Conservation (phyloP, 2,329 filamentous ascomycete genomes). For the Scolecobasidium constrictum region DNA sequence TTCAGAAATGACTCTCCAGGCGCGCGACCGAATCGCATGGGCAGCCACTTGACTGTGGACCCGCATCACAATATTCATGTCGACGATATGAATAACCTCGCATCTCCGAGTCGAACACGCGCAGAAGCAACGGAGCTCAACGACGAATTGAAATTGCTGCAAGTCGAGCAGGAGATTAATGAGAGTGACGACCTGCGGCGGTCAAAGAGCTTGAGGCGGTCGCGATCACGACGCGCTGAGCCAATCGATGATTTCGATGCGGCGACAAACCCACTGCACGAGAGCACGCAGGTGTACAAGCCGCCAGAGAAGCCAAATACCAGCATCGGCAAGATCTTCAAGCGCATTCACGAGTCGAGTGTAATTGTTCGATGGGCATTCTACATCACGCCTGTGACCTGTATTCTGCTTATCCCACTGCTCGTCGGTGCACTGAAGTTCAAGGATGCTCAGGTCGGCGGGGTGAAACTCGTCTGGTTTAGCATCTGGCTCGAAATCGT, state of each 20-base stretch:
- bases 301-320: conserved; percentile 53
- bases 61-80: conserved; percentile 19
- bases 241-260: conserved; percentile 56
- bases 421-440: conserved; percentile 53
- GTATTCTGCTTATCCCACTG: conserved; percentile 56
- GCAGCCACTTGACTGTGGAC: conserved; percentile 34
- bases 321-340: conserved; percentile 52
- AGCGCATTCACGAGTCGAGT: conserved; percentile 53
- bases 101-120: conserved; percentile 44
- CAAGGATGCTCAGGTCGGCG: conserved; percentile 54
- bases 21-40: conserved; percentile 6
- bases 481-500: conserved; percentile 90
- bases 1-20: conserved; percentile 18
- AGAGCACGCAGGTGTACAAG: conserved; percentile 53
- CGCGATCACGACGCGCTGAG: conserved; percentile 43
- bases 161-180: conserved; percentile 50
- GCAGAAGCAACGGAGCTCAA: conserved; percentile 51
- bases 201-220: conserved; percentile 36
- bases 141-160: conserved; percentile 55
- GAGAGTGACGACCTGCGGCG: conserved; percentile 24
- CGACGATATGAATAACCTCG: conserved; percentile 18
- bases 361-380: conserved; percentile 59
- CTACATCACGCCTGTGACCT: conserved; percentile 56
- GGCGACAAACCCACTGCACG: conserved; percentile 58
- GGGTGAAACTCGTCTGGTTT: conserved; percentile 78